A percentile compares a stretch with the other conserved stretches of the same genome.
Conservation (phyloP, 106 monocot species). For the Acorus calamus region DNA sequence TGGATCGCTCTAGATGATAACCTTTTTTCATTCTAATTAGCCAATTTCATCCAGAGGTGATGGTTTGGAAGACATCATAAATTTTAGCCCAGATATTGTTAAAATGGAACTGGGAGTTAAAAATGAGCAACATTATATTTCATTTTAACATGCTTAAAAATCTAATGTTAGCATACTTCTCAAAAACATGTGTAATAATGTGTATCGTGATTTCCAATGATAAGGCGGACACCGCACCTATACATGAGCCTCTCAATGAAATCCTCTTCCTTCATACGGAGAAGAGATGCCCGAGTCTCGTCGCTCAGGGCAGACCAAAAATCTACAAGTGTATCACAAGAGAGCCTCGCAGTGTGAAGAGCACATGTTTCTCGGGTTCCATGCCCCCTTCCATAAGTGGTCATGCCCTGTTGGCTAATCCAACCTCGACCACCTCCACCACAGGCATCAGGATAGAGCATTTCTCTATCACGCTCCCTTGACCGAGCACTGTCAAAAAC, state of each 20-base stretch:
- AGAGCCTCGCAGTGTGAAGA: slow-evolving; percentile 88
- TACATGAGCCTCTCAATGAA: slow-evolving; percentile 94
- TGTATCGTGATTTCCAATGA: background rate
- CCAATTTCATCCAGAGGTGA: too few relatives aligned
- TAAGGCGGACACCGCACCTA: slow-evolving; percentile 34
- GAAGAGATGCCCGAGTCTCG: slow-evolving; percentile 60
- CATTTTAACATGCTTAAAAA: too few relatives aligned
- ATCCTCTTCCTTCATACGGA: slow-evolving; percentile 97
- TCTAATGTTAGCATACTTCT: too few relatives aligned
- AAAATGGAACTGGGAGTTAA: too few relatives aligned
- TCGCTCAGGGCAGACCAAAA: slow-evolving; percentile 83
- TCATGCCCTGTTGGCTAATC: slow-evolving; percentile 79
- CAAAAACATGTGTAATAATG: too few relatives aligned
- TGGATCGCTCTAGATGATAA: too few relatives aligned
- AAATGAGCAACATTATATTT: too few relatives aligned
- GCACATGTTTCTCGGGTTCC: slow-evolving; percentile 90
- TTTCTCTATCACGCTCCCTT: slow-evolving; percentile 84
- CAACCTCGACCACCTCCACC: slow-evolving; percentile 92
- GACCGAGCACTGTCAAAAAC: slow-evolving; percentile 81
- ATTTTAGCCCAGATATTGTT: too few relatives aligned
- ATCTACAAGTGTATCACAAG: slow-evolving; percentile 82
- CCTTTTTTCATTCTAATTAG: too few relatives aligned
- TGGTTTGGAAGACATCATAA: too few relatives aligned
- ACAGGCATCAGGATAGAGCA: slow-evolving; percentile 97
- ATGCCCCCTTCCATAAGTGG: slow-evolving; percentile 70